Conservation (phyloP, 495 filamentous ascomycete genomes). For the Penicillium tannophilum region DNA sequence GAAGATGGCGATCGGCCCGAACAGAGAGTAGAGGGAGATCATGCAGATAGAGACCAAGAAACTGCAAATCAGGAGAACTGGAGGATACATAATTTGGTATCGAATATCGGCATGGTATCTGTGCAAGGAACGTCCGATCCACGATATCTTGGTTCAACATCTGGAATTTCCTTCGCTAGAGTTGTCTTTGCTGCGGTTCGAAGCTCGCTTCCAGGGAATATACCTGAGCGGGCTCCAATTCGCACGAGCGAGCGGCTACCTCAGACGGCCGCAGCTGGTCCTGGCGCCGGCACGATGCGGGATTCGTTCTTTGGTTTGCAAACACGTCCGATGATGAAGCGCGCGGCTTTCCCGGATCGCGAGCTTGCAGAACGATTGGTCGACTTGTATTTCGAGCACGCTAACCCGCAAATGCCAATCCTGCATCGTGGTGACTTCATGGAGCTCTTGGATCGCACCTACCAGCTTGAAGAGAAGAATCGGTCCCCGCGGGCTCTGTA, state of each 20-base stretch:
- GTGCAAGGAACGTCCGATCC: conserved; percentile 75
- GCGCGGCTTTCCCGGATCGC: conserved; percentile 79
- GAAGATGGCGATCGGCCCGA: conserved; percentile 23
- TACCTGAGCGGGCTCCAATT: conserved; percentile 60
- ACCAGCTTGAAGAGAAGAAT: conserved; percentile 64
- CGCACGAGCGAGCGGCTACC: conserved; percentile 50
- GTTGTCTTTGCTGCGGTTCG: conserved; percentile 95
- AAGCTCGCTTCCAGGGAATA: conserved; percentile 64
- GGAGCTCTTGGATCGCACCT: conserved; percentile 78
- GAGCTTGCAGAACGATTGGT: conserved; percentile 72
- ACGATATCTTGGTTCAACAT: conserved; percentile 80
- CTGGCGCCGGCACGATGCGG: conserved; percentile 73
- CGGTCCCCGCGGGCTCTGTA: conserved; percentile 84
- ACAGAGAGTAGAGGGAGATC: conserved; percentile 40
- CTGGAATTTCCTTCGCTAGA: conserved; percentile 90
- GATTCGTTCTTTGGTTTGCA: conserved; percentile 96
- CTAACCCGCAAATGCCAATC: conserved; percentile 93
- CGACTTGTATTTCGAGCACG: conserved; percentile 89
- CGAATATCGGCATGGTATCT: conserved; percentile 75
- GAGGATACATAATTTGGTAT: conserved; percentile 71
- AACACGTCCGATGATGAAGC: conserved; percentile 82
- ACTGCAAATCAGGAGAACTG: conserved; percentile 56
- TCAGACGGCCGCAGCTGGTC: conserved; percentile 47
- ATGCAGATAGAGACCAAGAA: conserved; percentile 28
- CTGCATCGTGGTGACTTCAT: conserved; percentile 87